Evolutionary conservation across 768 basidiomycete species (phyloP).

Genomic region (Candolleomyces efflorescens): DNA sequence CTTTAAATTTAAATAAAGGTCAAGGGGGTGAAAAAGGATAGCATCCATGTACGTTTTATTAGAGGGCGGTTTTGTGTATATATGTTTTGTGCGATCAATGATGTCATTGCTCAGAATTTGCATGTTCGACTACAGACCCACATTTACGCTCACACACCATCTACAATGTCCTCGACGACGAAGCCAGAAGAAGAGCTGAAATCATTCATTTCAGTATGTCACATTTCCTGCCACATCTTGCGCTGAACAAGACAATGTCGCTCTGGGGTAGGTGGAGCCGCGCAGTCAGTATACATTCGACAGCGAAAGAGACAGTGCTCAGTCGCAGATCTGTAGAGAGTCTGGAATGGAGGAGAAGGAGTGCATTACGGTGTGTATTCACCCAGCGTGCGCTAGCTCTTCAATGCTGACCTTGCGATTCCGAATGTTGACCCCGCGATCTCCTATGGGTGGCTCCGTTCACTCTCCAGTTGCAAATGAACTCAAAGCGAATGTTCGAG

Average conservation of each 20-base stretch:
- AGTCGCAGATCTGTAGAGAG: constrained; percentile 58
- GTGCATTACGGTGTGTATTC: constrained; percentile 48
- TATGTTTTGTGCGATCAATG: too few species aligned
- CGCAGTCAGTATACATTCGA: constrained; percentile 57
- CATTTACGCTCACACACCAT: neutral
- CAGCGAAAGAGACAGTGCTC: constrained; percentile 50
- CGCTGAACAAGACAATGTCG: neutral
- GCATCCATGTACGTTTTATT: neutral
- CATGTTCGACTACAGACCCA: neutral
- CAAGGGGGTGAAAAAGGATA: neutral
- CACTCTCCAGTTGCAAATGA: constrained; percentile 49
- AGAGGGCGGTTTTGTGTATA: too few species aligned
- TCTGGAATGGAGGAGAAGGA: constrained; percentile 32
- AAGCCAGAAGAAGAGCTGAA: constrained; percentile 27
- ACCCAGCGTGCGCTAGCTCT: neutral
- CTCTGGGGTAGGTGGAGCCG: constrained; percentile 37
- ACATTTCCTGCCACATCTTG: neutral
- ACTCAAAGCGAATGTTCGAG: constrained; percentile 56
- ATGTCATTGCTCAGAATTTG: too few species aligned
- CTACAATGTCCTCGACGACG: constrained; percentile 8
- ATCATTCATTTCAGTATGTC: constrained; percentile 39
- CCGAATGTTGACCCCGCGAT: neutral
- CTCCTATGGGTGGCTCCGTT: neutral
- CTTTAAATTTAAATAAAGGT: neutral
- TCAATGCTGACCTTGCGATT: neutral